Evolutionary conservation across 78 protist genomes (phyloP), one percentile per base, ranked within the genome.

Genomic region (Chrysochromulina tobinii): DNA sequence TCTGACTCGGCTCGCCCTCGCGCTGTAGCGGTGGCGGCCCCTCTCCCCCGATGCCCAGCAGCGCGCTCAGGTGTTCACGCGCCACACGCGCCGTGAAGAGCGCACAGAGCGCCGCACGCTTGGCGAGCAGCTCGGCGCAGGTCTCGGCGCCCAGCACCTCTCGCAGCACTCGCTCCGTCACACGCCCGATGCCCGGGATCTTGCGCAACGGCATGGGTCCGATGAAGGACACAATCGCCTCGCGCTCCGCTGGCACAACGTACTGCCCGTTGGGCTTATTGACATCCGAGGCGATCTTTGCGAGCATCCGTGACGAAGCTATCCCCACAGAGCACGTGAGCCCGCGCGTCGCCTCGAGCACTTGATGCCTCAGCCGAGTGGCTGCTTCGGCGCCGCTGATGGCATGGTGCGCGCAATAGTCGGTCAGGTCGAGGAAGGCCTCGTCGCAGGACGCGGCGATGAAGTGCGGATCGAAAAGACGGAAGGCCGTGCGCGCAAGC

Each of bases 251-350:
- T 6, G 61, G 81, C 27, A 85, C 6, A 38, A 0, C 0, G 54
- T 23, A 93, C 90, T 93, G 64, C 61, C 94, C 96, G 58, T 94
- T 79, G 68, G 96, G 96, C 91, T 94, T 94, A 67, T 81, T 75
- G n/a, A n/a, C 7, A 38, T 94, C 94, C 2, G 92, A 21, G 64
- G 89, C 18, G 1, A 93, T 53, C 83, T 95, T 95, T 17, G 94
- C 93, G 12, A 95, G 68, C 77, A 77, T 15, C 3, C 1, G 0
- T 61, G 67, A 91, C 9, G 92, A 55, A n/a, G 83, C 94, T n/a
- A 93, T 67, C 6, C 95, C 94, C 0, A 83, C 95, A 0, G 88
- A 64, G 1, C 66, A 57, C 54, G 95, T 95, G 53, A 95, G 88
- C 15, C 54, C 87, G 4, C 61, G 55, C 15, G 94, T 93, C 54